These are phyloP conservation scores for Penicillium sp. DNA, from an alignment of 2,329 filamentous ascomycete species.

Conservation along the genomic window DNA sequence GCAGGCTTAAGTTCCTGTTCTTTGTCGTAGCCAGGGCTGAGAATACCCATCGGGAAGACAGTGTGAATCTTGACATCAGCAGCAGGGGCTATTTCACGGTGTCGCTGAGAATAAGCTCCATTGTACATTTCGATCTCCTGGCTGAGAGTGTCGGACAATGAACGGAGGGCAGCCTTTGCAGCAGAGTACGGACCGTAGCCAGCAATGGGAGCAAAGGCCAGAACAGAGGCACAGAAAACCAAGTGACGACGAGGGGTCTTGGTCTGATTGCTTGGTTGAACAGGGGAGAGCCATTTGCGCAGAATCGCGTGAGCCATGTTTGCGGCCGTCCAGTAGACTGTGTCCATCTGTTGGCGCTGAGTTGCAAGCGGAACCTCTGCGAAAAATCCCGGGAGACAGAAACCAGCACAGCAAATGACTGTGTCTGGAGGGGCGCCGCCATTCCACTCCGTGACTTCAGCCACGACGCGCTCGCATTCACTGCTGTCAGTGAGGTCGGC, in stretches of 20 bases:
- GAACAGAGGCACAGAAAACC: constrained; percentile 75
- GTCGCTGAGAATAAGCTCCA: constrained; percentile 45
- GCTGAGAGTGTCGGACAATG: constrained; percentile 72
- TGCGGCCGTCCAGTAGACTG: constrained; percentile 81
- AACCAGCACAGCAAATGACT: constrained; percentile 85
- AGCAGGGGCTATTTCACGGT: constrained; percentile 41
- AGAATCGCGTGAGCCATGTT: constrained; percentile 81
- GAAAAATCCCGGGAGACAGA: constrained; percentile 68
- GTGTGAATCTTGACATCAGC: constrained; percentile 72
- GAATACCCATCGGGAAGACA: constrained; percentile 78
- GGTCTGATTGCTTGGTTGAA: constrained; percentile 25
- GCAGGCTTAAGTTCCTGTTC: constrained; percentile 76
- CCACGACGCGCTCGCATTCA: constrained; percentile 65
- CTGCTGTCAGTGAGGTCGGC: constrained; percentile 69
- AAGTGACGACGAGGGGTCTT: constrained; percentile 58
- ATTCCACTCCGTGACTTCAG: constrained; percentile 74
- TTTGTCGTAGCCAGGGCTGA: constrained; percentile 64
- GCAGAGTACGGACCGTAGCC: constrained; percentile 83
- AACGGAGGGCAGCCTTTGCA: constrained; percentile 76
- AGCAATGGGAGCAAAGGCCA: constrained; percentile 68
- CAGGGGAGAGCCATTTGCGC: constrained; percentile 60
- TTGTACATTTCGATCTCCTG: constrained; percentile 87
- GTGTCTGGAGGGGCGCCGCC: constrained; percentile 66
- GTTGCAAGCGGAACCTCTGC: constrained; percentile 63
- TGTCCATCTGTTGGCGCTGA: constrained; percentile 75